Evolutionary conservation across 768 basidiomycete species (phyloP).

Genomic region (Dacryopinax primogenitus): DNA sequence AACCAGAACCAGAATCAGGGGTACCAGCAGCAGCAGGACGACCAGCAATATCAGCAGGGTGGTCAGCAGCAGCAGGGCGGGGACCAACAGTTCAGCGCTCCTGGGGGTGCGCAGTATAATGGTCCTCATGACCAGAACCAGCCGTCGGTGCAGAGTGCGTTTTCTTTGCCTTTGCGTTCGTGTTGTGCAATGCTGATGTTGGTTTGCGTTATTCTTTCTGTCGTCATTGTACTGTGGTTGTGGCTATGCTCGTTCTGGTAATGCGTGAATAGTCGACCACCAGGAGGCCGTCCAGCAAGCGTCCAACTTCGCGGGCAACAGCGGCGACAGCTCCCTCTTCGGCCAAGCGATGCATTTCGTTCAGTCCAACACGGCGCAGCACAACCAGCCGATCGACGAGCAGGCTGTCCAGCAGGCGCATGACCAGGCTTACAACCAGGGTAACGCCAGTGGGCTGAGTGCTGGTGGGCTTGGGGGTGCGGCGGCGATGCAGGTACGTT

Average conservation of each 20-base stretch:
- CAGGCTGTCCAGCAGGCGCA: conserved; percentile 49
- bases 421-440: conserved; percentile 42
- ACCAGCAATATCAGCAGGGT: conserved; percentile 20
- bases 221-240: neutral
- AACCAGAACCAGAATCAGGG: conserved; percentile 8
- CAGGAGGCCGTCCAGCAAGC: conserved; percentile 49
- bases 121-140: neutral
- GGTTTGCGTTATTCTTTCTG: neutral
- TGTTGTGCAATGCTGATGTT: neutral
- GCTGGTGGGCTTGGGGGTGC: conserved; percentile 60
- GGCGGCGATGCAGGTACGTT: conserved; percentile 55
- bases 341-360: conserved; percentile 33
- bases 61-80: conserved; percentile 7
- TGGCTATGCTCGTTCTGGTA: neutral
- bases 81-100: conserved; percentile 11
- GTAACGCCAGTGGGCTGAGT: conserved; percentile 38
- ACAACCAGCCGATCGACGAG: conserved; percentile 53
- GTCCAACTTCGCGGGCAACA: conserved; percentile 34
- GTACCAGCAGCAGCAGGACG: conserved; percentile 25
- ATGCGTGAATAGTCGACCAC: conserved; percentile 40
- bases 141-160: conserved; percentile 12
- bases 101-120: conserved; percentile 12
- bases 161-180: neutral
- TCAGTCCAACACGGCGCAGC: conserved; percentile 37
- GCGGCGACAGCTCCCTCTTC: conserved; percentile 47